Base-by-base conservation (phyloP, 225 moss, liverwort and hornwort genomes). In the Physcomitrellopsis africana region DNA sequence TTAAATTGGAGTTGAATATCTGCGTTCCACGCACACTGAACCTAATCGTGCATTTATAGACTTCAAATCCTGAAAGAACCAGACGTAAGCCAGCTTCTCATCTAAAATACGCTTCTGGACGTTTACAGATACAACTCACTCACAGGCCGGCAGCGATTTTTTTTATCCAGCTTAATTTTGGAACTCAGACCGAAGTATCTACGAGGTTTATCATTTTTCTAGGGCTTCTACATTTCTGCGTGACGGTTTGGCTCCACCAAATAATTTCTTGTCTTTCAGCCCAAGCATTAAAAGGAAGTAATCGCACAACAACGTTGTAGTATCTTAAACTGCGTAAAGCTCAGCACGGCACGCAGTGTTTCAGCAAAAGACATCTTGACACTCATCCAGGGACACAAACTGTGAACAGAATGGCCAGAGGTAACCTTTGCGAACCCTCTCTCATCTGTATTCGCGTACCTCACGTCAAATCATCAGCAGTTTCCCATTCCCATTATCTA, bases 191-290 rank as follows among this genome's bases (percentile, higher is more conserved):
- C 4, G 0, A 37, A 37, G 3, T 7, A 57, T 20, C 56, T 5
- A 22, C 64, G 24, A 14, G 37, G 16, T 13, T 7, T 45, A 53
- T 44, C 45, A 29, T 52, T 69, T 45, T 59, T 76, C 15, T 27
- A 14, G 60, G 44, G 62, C 56, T 79, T 74, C 82, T 59, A 67
- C 51, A 77, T 65, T 65, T 80, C 47, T 46, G 60, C 37, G 15
- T 51, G 68, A 70, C 65, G 74, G 78, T 69, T 52, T 27, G 70
- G 53, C 53, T 82, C 70, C 54, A 70, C 53, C 60, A 70, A 59
- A 15, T 32, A 20, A 65, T 32, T 3, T 53, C 43, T 63, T 27
- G 20, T 37, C 71, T 47, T 57, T 24, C 58, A 11, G 71, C 60
- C 15, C 18, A 4, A 59, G 65, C 44, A 49, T 44, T 5, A 4